A percentile compares a stretch with the other conserved stretches of the same genome.
Conservation (phyloP, 2,329 filamentous ascomycete species). For the Sporothrix pallida region DNA sequence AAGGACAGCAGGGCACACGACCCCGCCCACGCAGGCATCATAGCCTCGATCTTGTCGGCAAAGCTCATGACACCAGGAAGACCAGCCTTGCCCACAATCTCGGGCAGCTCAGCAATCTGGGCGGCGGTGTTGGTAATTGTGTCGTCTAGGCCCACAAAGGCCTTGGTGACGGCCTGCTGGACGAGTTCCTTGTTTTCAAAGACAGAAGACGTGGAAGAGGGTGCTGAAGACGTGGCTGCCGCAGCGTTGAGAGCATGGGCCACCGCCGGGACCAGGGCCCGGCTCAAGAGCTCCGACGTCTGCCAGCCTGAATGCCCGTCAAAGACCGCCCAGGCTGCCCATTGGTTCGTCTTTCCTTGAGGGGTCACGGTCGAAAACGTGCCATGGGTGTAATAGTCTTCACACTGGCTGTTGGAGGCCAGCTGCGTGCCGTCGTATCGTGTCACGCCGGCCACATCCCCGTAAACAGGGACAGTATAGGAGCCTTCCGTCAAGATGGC, state of each 20-base stretch:
- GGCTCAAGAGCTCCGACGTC: slow-evolving; percentile 92
- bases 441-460: slow-evolving; percentile 68
- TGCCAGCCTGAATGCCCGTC: slow-evolving; percentile 98
- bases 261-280: slow-evolving; percentile 89
- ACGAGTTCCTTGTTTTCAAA: slow-evolving; percentile 54
- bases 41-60: slow-evolving; percentile 82
- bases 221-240: slow-evolving; percentile 70
- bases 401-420: slow-evolving; percentile 95
- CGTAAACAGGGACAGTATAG: neutral
- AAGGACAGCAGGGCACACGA: slow-evolving; percentile 96
- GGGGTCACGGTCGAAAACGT: slow-evolving; percentile 83
- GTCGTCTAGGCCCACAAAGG: slow-evolving; percentile 85
- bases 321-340: slow-evolving; percentile 99
- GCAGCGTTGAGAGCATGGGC: slow-evolving; percentile 84
- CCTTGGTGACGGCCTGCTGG: slow-evolving; percentile 88
- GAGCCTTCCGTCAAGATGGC: neutral
- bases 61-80: slow-evolving; percentile 45
- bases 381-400: slow-evolving; percentile 97
- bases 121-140: slow-evolving; percentile 95
- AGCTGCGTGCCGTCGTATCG: slow-evolving; percentile 95
- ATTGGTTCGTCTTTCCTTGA: slow-evolving; percentile 53
- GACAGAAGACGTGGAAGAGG: neutral
- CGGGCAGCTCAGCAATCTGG: slow-evolving; percentile 68
- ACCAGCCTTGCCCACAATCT: neutral
- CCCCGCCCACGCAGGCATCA: slow-evolving; percentile 89